phyloP scores from a whole-genome alignment of 352 stramenopile genomes.

The Phytophthora constricta region DNA sequence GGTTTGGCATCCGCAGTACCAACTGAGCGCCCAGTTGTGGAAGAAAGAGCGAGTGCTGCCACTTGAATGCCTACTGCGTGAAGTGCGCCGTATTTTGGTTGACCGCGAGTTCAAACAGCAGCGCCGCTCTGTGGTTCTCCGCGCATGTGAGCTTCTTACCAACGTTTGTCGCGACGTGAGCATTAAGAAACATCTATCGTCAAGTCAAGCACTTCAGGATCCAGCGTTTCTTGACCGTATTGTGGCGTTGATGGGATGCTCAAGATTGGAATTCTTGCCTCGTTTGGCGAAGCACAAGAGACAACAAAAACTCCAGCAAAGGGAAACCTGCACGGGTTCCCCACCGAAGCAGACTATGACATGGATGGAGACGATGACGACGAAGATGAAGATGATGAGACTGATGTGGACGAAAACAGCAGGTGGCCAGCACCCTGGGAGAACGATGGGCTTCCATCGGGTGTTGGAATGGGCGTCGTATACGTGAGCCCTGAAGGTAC shows the following conservation, averaged over 20 bases:
- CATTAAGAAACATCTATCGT: conserved; percentile 49
- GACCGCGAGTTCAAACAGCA: conserved; percentile 42
- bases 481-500: conserved; percentile 76
- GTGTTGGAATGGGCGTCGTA: conserved; percentile 79
- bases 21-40: conserved; percentile 68
- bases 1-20: conserved; percentile 66
- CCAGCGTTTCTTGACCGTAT: conserved; percentile 57
- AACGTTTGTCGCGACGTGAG: conserved; percentile 63
- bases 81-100: conserved; percentile 52
- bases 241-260: conserved; percentile 57
- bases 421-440: conserved; percentile 82
- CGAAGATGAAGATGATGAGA: conserved; percentile 63
- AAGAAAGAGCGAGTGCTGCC: conserved; percentile 62
- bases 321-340: conserved; percentile 31
- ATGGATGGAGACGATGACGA: conserved; percentile 53
- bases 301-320: conserved; percentile 11
- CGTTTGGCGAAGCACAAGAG: conserved; percentile 33
- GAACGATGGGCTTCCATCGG: conserved; percentile 68
- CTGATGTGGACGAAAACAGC: conserved; percentile 57
- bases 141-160: conserved; percentile 65
- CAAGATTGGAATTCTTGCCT: conserved; percentile 57
- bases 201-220: conserved; percentile 53
- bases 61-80: conserved; percentile 68
- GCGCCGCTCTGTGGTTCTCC: conserved; percentile 62
- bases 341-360: conserved; percentile 52